Conservation (phyloP, 208 protist genomes). For the Leishmania tarentolae region DNA sequence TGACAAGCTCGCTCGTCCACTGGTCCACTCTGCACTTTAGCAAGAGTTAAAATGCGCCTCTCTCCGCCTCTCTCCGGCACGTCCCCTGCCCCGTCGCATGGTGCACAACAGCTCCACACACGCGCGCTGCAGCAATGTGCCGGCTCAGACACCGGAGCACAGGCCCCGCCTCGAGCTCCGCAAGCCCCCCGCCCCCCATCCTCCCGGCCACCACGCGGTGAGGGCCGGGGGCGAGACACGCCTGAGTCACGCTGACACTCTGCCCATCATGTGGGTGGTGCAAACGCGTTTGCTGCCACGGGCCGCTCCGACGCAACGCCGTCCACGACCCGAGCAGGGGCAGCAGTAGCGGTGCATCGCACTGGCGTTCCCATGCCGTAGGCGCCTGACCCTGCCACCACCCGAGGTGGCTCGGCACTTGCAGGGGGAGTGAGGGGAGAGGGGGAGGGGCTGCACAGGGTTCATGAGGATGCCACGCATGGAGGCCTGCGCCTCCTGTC, state of each 20-base stretch:
- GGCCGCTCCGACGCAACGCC: neutral
- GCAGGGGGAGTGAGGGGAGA: too few relatives aligned
- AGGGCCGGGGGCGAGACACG: neutral
- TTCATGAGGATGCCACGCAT: too few relatives aligned
- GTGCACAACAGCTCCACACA: neutral
- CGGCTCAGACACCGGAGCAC: neutral
- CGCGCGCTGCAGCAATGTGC: neutral
- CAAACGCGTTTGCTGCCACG: neutral
- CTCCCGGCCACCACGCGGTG: neutral
- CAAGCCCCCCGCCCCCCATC: neutral
- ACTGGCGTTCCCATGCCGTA: neutral
- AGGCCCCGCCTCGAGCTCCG: too few relatives aligned
- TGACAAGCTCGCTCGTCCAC: too few relatives aligned
- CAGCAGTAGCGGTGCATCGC: neutral
- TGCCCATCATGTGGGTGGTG: neutral
- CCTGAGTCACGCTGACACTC: neutral
- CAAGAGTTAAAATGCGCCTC: too few relatives aligned
- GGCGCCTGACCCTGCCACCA: neutral
- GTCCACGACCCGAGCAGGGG: neutral
- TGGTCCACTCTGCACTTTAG: too few relatives aligned
- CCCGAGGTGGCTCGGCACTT: too few relatives aligned
- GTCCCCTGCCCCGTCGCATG: neutral
- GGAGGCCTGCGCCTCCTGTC: too few relatives aligned
- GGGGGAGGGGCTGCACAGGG: too few relatives aligned
- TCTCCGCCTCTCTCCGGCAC: too few relatives aligned